Conservation (phyloP, 2,329 filamentous ascomycete species). For the Fusarium palustre region DNA sequence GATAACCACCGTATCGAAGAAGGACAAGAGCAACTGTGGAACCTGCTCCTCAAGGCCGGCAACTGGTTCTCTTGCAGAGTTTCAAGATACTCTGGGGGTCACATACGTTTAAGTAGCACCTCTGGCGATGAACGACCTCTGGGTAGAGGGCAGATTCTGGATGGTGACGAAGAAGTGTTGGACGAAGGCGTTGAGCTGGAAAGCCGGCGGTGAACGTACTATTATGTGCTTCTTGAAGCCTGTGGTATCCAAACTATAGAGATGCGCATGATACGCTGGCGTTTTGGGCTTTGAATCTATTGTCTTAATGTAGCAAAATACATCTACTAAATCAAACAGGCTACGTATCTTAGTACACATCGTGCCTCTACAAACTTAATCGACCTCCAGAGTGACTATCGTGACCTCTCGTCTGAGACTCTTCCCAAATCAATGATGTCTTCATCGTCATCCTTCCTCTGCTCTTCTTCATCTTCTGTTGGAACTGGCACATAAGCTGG, state of each 20-base stretch:
- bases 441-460: slow-evolving; percentile 49
- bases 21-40: slow-evolving; percentile 75
- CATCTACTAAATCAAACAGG: neutral
- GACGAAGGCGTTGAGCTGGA: slow-evolving; percentile 60
- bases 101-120: slow-evolving; percentile 63
- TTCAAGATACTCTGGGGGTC: slow-evolving; percentile 64
- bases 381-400: slow-evolving; percentile 5
- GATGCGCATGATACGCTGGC: slow-evolving; percentile 36
- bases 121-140: slow-evolving; percentile 52
- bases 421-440: slow-evolving; percentile 53
- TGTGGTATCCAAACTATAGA: slow-evolving; percentile 30
- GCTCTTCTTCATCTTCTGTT: slow-evolving; percentile 37
- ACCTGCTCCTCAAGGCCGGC: slow-evolving; percentile 62
- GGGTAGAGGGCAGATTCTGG: slow-evolving; percentile 60
- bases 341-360: neutral
- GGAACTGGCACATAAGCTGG: slow-evolving; percentile 49
- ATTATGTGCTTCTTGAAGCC: slow-evolving; percentile 7
- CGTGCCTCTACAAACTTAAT: neutral
- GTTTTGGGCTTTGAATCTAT: slow-evolving; percentile 36
- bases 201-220: slow-evolving; percentile 46
- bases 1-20: slow-evolving; percentile 67
- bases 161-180: slow-evolving; percentile 57
- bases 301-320: slow-evolving; percentile 13
- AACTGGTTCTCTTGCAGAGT: slow-evolving; percentile 71
- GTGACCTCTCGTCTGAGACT: slow-evolving; percentile 31